Conservation (phyloP, 1,284 basidiomycete genomes). For the Pholiota adiposa region DNA sequence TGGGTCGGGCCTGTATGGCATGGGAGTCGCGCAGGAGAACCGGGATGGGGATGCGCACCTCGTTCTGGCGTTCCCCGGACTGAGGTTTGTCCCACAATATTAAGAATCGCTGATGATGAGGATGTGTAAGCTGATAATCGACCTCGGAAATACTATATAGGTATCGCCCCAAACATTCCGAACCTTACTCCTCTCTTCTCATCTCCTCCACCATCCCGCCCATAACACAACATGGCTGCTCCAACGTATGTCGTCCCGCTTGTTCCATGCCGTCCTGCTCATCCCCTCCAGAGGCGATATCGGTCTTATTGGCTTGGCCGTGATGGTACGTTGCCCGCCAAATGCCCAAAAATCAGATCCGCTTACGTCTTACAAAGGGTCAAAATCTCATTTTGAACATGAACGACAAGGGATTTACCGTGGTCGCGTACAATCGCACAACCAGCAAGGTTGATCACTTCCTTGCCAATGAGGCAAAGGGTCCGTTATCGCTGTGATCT, state of each 20-base stretch:
- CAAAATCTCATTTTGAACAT: constrained; percentile 98
- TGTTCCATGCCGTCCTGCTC: constrained; percentile 7
- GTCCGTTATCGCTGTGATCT: constrained; percentile 48
- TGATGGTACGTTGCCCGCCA: constrained; percentile 73
- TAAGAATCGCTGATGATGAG: constrained; percentile 31
- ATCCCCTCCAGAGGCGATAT: constrained; percentile 74
- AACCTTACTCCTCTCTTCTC: constrained; percentile 22
- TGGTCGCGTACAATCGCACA: constrained; percentile 97
- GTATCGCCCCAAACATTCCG: constrained; percentile 26
- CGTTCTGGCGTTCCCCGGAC: constrained; percentile 8
- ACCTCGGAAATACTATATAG: constrained; percentile 29
- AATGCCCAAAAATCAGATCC: constrained; percentile 3
- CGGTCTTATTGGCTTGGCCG: constrained; percentile 94
- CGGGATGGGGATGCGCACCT: constrained; percentile 3
- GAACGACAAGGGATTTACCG: constrained; percentile 99
- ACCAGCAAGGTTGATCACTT: constrained; percentile 96
- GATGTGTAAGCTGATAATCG: constrained; percentile 40
- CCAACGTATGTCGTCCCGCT: constrained; percentile 30
- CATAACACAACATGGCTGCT: constrained; percentile 48
- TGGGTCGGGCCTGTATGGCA: constrained; percentile 25
- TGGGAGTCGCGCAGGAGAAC: constrained; percentile 11
- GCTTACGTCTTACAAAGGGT: constrained; percentile 55
- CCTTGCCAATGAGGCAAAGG: constrained; percentile 97
- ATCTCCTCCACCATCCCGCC: constrained; percentile 26
- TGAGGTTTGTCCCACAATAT: constrained; percentile 17